Conservation (phyloP, 148 eudicot genomes). For the Fagopyrum esculentum region DNA sequence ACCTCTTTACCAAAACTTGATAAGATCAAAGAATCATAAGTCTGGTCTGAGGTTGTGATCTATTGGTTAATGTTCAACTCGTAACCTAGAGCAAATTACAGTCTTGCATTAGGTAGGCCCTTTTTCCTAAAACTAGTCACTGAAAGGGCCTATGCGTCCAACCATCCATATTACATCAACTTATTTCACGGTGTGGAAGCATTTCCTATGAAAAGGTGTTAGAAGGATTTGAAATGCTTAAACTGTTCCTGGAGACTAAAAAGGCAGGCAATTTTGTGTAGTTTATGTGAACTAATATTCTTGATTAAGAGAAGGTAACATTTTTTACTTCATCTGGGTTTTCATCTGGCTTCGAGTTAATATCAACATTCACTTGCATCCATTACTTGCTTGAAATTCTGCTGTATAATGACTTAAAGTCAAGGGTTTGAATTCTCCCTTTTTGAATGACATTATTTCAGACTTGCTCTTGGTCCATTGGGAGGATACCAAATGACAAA, state of each 20-base stretch:
- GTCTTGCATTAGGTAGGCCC: not conserved
- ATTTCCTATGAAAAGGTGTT: not conserved
- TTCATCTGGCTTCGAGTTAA: not conserved
- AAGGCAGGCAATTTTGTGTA: not conserved
- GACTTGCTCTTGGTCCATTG: slow-evolving; percentile 84
- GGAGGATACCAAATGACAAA: slow-evolving; percentile 79
- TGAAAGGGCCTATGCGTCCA: not conserved
- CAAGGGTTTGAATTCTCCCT: not conserved
- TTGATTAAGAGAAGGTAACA: not conserved
- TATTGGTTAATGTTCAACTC: not conserved
- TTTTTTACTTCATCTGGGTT: not conserved
- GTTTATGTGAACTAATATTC: not conserved
- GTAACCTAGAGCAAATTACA: not conserved
- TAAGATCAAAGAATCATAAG: not conserved
- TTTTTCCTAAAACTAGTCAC: not conserved
- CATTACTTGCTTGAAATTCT: slow-evolving; percentile 8
- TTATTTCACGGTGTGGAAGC: not conserved
- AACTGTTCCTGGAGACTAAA: not conserved
- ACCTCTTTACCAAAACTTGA: not conserved
- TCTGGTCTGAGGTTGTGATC: not conserved
- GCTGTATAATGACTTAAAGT: not conserved
- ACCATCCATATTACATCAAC: not conserved
- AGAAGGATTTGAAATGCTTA: not conserved
- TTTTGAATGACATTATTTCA: slow-evolving; percentile 20
- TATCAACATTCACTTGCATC: not conserved